Evolutionary conservation across 2,329 filamentous ascomycete genomes (phyloP).

Genomic region (Gnomoniopsis smithogilvyi): DNA sequence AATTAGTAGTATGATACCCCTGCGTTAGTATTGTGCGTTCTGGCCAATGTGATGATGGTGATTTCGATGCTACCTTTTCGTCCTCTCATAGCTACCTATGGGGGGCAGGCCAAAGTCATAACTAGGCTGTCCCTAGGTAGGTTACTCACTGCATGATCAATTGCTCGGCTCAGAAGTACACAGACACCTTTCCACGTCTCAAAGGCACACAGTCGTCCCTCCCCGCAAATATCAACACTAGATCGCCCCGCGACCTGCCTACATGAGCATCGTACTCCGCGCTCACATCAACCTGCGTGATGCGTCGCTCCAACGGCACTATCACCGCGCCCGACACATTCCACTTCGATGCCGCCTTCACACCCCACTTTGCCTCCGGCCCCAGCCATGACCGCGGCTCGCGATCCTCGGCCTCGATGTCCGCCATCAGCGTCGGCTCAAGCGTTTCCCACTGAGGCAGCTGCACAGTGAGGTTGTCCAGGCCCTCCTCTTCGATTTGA

Average conservation of each 20-base stretch:
- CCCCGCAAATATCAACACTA: constrained; percentile 4
- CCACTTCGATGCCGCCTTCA: not conserved
- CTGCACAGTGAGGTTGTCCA: too few species aligned
- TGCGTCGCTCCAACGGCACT: constrained; percentile 1
- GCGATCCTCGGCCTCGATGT: constrained; percentile 8
- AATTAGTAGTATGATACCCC: too few species aligned
- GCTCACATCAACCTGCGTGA: not conserved
- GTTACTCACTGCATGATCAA: too few species aligned
- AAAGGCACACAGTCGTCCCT: not conserved
- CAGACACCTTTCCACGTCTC: not conserved
- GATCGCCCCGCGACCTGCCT: not conserved
- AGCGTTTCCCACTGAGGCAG: not conserved
- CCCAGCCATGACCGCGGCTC: constrained; percentile 3
- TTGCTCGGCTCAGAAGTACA: constrained; percentile 4
- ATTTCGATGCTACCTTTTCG: too few species aligned
- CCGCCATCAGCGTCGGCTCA: not conserved
- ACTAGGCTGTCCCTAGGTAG: too few species aligned
- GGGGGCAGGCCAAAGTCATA: too few species aligned
- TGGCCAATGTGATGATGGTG: too few species aligned
- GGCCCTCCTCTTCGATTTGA: constrained; percentile 18
- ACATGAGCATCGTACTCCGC: constrained; percentile 5
- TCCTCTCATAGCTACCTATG: too few species aligned
- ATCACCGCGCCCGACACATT: not conserved
- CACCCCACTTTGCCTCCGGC: not conserved
- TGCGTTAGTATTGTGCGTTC: too few species aligned